Evolutionary conservation across 306 rosid genomes (phyloP).

Genomic region (Gynostemma pentaphyllum): DNA sequence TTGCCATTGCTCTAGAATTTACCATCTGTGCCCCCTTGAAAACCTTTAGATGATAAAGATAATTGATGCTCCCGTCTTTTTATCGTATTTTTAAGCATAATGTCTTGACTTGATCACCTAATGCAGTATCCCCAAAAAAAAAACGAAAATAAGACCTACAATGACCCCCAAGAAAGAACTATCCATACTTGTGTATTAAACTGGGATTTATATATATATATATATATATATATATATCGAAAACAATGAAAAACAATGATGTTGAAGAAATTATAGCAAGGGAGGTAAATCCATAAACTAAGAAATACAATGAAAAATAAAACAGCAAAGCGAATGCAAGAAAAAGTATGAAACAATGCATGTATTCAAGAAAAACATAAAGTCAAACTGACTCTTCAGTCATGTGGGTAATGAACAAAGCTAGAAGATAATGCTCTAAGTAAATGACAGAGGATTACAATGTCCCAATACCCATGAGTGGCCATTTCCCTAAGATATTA

Average conservation of each 20-base stretch:
- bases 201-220: background rate
- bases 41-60: constrained; percentile 13
- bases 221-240: background rate
- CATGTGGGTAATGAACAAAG: background rate
- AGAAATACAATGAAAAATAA: background rate
- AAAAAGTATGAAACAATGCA: background rate
- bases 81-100: background rate
- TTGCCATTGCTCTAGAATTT: constrained; percentile 36
- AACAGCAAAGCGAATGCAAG: background rate
- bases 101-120: constrained; percentile 11
- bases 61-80: background rate
- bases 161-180: background rate
- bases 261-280: background rate
- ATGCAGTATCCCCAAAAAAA: background rate
- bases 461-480: background rate
- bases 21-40: constrained; percentile 10
- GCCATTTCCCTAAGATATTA: too few relatives aligned
- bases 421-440: background rate
- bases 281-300: background rate
- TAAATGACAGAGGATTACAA: background rate
- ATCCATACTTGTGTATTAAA: background rate
- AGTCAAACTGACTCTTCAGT: background rate
- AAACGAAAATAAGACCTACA: constrained; percentile 1
- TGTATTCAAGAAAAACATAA: background rate
- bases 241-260: background rate